Conservation (phyloP, 2,329 filamentous ascomycete genomes). For the Paradendryphiella salina region DNA sequence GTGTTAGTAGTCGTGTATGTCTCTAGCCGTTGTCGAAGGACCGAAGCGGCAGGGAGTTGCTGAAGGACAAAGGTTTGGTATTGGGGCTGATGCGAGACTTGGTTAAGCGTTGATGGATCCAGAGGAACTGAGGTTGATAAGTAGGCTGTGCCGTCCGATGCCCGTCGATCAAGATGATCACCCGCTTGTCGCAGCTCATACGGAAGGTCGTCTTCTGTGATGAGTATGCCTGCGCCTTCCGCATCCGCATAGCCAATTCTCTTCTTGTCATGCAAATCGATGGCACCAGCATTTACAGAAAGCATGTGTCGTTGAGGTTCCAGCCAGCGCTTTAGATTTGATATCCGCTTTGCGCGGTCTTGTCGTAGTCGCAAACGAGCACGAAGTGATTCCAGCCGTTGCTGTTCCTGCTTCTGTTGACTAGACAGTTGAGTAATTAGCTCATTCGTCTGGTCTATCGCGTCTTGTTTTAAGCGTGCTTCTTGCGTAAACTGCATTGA, state of each 20-base stretch:
- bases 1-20: conserved; percentile 72
- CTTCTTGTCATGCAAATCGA: conserved; percentile 49
- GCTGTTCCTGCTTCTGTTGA: conserved; percentile 75
- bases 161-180: conserved; percentile 34
- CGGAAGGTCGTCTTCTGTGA: conserved; percentile 36
- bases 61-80: conserved; percentile 15
- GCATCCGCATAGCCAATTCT: conserved; percentile 55
- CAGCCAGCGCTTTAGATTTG: conserved; percentile 74
- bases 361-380: conserved; percentile 65
- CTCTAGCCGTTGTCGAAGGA: conserved; percentile 67
- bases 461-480: conserved; percentile 79
- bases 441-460: conserved; percentile 79
- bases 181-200: conserved; percentile 34
- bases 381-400: conserved; percentile 71
- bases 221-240: conserved; percentile 38
- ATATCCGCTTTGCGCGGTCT: conserved; percentile 69
- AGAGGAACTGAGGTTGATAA: conserved; percentile 33
- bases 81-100: conserved; percentile 35
- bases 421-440: conserved; percentile 79
- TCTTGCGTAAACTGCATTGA: conserved; percentile 78
- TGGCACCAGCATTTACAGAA: conserved; percentile 48
- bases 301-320: conserved; percentile 67
- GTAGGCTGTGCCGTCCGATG: conserved; percentile 37
- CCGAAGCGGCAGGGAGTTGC: conserved; percentile 26
- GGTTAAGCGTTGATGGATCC: conserved; percentile 24